Conservation (phyloP, 73 alveolate genomes). For the Stentor roeselii region DNA sequence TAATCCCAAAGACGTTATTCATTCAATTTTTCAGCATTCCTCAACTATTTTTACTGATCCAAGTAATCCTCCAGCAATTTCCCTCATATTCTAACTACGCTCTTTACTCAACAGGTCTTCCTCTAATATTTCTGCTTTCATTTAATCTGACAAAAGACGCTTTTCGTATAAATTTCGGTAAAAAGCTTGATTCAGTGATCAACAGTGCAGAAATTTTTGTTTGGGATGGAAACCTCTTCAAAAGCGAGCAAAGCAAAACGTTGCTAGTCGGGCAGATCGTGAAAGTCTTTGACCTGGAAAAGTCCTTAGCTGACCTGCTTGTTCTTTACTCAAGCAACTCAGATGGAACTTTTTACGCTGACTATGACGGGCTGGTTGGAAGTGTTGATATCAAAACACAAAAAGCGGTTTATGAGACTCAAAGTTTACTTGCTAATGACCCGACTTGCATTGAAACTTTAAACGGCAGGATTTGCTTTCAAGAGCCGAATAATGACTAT, state of each 20-base stretch:
- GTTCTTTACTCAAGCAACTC: slow-evolving; percentile 63
- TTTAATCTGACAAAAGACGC: neutral
- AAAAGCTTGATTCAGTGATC: neutral
- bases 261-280: neutral
- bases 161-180: neutral
- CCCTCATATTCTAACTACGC: neutral
- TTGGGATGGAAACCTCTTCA: neutral
- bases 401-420: slow-evolving; percentile 62
- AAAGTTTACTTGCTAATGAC: too few relatives aligned
- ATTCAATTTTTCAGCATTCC: neutral
- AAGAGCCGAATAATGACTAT: slow-evolving; percentile 21
- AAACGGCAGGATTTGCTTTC: neutral
- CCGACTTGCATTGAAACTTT: slow-evolving; percentile 14
- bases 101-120: neutral
- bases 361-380: slow-evolving; percentile 96
- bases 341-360: slow-evolving; percentile 81
- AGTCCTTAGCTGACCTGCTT: slow-evolving; percentile 76
- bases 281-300: neutral
- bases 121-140: neutral
- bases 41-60: too few relatives aligned
- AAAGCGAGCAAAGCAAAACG: neutral
- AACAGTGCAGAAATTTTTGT: neutral
- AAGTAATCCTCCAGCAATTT: neutral
- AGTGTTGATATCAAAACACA: slow-evolving; percentile 94
- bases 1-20: neutral